Evolutionary conservation across 371 early-diverging fungal species (phyloP).

Genomic region (Blakeslea trispora): DNA sequence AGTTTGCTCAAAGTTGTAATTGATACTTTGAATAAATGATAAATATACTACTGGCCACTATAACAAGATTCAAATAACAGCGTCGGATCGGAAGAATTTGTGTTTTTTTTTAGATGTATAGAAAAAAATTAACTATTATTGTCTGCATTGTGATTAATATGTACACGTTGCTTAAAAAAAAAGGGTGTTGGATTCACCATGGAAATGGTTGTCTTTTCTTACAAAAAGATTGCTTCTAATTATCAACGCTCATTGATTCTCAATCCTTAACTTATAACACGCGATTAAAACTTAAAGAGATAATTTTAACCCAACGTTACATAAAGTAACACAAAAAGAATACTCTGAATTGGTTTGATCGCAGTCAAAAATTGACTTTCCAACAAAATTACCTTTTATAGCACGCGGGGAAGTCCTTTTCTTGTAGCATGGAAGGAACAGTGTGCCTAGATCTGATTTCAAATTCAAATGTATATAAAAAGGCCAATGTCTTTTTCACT

Average conservation of each 20-base stretch:
- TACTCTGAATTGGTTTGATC: background rate
- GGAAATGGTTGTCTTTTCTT: too few relatives aligned
- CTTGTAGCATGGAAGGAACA: background rate
- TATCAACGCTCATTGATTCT: background rate
- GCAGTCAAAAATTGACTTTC: background rate
- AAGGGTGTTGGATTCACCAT: too few relatives aligned
- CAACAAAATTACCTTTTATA: background rate
- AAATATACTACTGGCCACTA: too few relatives aligned
- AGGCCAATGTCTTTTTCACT: background rate
- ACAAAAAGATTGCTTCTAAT: too few relatives aligned
- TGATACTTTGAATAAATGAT: too few relatives aligned
- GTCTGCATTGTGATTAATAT: too few relatives aligned
- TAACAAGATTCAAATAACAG: too few relatives aligned
- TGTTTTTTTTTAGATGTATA: too few relatives aligned
- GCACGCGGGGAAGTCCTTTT: background rate
- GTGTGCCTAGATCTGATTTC: background rate
- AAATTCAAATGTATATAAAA: background rate
- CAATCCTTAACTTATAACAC: background rate
- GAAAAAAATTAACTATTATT: too few relatives aligned
- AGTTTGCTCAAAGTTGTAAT: too few relatives aligned
- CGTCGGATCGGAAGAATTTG: too few relatives aligned
- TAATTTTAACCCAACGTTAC: background rate
- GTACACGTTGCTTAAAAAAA: too few relatives aligned
- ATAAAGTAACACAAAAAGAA: background rate
- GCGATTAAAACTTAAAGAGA: background rate